Percentiles rank a stretch among this genome's conserved stretches.
These are phyloP conservation scores for Wallacemonas sp. DNA, from an alignment of 208 protist species.

Conservation along the genomic window DNA sequence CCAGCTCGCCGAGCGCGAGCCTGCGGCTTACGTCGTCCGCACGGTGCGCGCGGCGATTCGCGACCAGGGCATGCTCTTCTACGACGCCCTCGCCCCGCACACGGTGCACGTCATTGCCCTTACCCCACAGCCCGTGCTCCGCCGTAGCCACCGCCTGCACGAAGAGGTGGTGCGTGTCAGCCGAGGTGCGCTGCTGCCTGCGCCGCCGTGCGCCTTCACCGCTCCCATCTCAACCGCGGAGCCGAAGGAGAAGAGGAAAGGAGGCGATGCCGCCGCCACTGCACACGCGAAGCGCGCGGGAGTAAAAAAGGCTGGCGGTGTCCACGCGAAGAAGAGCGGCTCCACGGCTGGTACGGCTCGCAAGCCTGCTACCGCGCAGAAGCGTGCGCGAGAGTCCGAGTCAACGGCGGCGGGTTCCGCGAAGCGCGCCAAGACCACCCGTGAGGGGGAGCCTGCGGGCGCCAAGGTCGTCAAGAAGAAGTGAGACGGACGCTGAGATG, in stretches of 20 bases:
- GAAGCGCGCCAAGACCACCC: neutral
- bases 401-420: neutral
- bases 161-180: conserved; percentile 59
- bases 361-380: too few relatives aligned
- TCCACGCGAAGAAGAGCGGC: neutral
- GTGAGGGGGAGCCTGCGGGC: too few relatives aligned
- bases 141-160: conserved; percentile 48
- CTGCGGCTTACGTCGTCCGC: conserved; percentile 70
- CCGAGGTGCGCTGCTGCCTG: conserved; percentile 61
- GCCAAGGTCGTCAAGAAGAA: too few relatives aligned
- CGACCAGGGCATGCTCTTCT: conserved; percentile 87
- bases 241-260: neutral
- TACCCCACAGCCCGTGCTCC: conserved; percentile 22
- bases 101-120: conserved; percentile 53
- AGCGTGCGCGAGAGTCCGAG: conserved; percentile 4
- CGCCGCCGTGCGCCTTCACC: conserved; percentile 20
- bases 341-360: neutral
- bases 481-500: too few relatives aligned
- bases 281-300: neutral
- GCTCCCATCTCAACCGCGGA: neutral
- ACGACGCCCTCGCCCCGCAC: conserved; percentile 64
- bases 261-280: neutral
- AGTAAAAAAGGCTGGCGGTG: neutral
- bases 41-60: conserved; percentile 56
- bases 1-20: conserved; percentile 77